These are phyloP conservation scores for Pestalotiopsis sp. DNA, from an alignment of 2,329 filamentous ascomycete species.

Conservation along the genomic window DNA sequence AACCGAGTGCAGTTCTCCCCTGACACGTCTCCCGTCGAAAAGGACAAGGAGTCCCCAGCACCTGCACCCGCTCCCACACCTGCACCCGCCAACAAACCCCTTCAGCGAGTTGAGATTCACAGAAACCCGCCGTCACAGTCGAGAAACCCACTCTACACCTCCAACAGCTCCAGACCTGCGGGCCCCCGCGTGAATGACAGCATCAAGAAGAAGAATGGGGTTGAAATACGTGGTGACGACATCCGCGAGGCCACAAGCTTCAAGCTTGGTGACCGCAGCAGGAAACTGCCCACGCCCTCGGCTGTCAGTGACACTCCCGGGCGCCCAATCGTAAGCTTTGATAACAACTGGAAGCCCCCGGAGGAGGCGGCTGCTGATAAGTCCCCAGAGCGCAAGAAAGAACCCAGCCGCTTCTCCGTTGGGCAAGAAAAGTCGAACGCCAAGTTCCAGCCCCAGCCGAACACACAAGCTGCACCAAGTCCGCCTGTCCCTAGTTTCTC, in stretches of 20 bases:
- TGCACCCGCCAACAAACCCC: slow-evolving; percentile 35
- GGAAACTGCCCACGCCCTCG: slow-evolving; percentile 84
- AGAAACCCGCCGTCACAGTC: slow-evolving; percentile 83
- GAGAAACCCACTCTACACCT: slow-evolving; percentile 77
- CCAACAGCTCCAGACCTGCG: slow-evolving; percentile 54
- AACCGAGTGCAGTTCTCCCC: slow-evolving; percentile 59
- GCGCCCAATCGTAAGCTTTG: slow-evolving; percentile 96
- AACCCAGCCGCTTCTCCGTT: slow-evolving; percentile 35
- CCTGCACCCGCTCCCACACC: background rate
- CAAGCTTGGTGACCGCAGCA: slow-evolving; percentile 81
- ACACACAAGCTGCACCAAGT: slow-evolving; percentile 37
- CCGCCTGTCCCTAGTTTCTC: slow-evolving; percentile 54
- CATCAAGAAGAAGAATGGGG: slow-evolving; percentile 70
- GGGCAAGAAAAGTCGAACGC: slow-evolving; percentile 28
- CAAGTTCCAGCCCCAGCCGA: slow-evolving; percentile 27
- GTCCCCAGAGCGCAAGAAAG: slow-evolving; percentile 53
- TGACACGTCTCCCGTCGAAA: slow-evolving; percentile 37
- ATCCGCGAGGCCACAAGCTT: slow-evolving; percentile 91
- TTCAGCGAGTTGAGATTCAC: slow-evolving; percentile 72
- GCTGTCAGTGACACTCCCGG: slow-evolving; percentile 89
- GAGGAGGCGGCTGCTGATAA: slow-evolving; percentile 73
- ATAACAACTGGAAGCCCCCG: slow-evolving; percentile 77
- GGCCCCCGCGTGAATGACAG: slow-evolving; percentile 38
- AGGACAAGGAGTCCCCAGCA: background rate
- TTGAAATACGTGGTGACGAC: slow-evolving; percentile 84